Evolutionary conservation across 371 early-diverging fungal species (phyloP).

Genomic region (Mucor sp.): DNA sequence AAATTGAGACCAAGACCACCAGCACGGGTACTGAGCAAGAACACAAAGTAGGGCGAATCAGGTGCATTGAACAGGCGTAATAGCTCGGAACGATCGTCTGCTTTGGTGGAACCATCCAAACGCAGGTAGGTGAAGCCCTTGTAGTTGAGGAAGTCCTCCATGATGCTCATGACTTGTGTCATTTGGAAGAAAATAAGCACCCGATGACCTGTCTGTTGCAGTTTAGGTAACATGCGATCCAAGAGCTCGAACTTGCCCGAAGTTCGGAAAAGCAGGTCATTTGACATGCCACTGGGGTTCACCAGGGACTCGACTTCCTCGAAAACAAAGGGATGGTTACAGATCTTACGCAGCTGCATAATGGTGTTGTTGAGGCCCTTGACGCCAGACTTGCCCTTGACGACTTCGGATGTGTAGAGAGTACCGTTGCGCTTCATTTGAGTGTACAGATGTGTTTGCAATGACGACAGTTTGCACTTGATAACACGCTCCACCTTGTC

Average conservation of each 20-base stretch:
- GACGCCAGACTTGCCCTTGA: slow-evolving; percentile 55
- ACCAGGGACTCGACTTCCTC: slow-evolving; percentile 89
- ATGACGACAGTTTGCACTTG: slow-evolving; percentile 88
- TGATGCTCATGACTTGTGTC: slow-evolving; percentile 97
- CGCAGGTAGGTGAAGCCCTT: slow-evolving; percentile 84
- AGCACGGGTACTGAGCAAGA: slow-evolving; percentile 98
- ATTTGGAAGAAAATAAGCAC: slow-evolving; percentile 99
- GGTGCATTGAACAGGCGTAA: slow-evolving; percentile 85
- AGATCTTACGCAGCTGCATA: slow-evolving; percentile 99
- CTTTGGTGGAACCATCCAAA: slow-evolving; percentile 95
- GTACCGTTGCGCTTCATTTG: slow-evolving; percentile 79
- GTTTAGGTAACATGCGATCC: slow-evolving; percentile 94
- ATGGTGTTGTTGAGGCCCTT: slow-evolving; percentile 95
- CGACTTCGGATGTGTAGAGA: slow-evolving; percentile 62
- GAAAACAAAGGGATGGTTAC: slow-evolving; percentile 99
- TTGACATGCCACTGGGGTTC: slow-evolving; percentile 61
- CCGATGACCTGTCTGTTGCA: slow-evolving; percentile 88
- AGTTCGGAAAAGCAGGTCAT: slow-evolving; percentile 73
- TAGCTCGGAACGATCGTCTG: slow-evolving; percentile 86
- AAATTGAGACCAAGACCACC: slow-evolving; percentile 99
- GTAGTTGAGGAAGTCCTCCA: slow-evolving; percentile 92
- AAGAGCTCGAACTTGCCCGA: slow-evolving; percentile 99
- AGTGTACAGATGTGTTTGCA: slow-evolving; percentile 79
- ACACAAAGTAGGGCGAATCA: slow-evolving; percentile 87
- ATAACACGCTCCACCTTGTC: slow-evolving; percentile 98